Evolutionary conservation across 768 basidiomycete genomes (phyloP), one percentile per base, ranked within the genome.

Genomic region (Chalciporus pseudorubinellus): DNA sequence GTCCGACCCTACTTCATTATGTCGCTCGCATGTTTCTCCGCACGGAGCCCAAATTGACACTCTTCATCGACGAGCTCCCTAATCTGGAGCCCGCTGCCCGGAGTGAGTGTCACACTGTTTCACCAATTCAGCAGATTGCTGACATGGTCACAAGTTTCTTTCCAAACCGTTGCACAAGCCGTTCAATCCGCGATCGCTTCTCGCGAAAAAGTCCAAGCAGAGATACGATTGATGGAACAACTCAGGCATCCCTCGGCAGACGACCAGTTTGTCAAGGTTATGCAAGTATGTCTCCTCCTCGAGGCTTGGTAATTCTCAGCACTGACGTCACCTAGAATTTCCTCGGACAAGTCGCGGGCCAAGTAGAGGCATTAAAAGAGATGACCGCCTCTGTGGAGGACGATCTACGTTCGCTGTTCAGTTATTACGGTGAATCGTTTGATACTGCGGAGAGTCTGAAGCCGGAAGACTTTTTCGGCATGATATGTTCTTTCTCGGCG

Each of bases 1-100:
- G 91, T 57, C 92, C 93, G 0, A 95, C 92, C 0, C 72, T 98
- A n/a, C 75, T 97, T 12, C 94, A 95, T 66, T 95, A 92, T 63
- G 66, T 95, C n/a, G 91, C 89, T 12, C 78, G 80, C 42, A 77
- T 89, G 6, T 74, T 95, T 14, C 60, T 89, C 50, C 79, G 84
- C 26, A 77, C 77, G 6, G 84, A 94, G 61, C 79, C 87, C 0
- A 71, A 76, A 0, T 65, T 91, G 12, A 71, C 87, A 5, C 75
- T 76, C 16, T 95, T 94, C 67, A 78, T 89, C 4, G 85, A 91
- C 21, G 93, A 95, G 12, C 70, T 91, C 59, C 85, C 90, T 1
- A 84, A 82, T 63, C 59, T 97, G 3, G 91, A 94, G 64, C 81
- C 89, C 4, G 93, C 91, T 10, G 87, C 91, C 19, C 78, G 91